Percentiles rank a stretch among this genome's conserved stretches.
phyloP scores from a whole-genome alignment of 1,284 basidiomycete species.

The Puccinia coronata region DNA sequence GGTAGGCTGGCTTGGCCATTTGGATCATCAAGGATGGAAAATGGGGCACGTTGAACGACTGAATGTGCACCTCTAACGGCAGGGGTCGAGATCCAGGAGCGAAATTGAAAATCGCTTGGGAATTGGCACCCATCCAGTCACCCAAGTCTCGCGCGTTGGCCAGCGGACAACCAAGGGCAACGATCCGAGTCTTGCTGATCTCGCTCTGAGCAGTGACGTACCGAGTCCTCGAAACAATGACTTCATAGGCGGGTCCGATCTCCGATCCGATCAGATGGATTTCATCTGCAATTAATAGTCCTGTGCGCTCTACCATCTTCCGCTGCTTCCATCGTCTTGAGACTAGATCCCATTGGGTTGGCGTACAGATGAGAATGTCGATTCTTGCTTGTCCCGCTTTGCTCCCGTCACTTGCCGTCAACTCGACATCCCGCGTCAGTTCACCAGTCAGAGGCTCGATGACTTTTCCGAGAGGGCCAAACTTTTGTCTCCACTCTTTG shows the following conservation, averaged over 20 bases:
- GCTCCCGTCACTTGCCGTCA: constrained; percentile 67
- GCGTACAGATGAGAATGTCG: constrained; percentile 88
- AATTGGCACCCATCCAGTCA: constrained; percentile 94
- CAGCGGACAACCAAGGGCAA: constrained; percentile 89
- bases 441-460: constrained; percentile 91
- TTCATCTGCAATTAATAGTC: constrained; percentile 91
- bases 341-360: constrained; percentile 91
- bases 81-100: constrained; percentile 89
- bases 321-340: constrained; percentile 93
- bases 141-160: constrained; percentile 95
- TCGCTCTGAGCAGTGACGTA: constrained; percentile 96
- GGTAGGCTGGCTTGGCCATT: constrained; percentile 98
- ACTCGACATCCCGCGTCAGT: constrained; percentile 84
- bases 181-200: constrained; percentile 77
- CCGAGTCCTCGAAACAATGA: constrained; percentile 87
- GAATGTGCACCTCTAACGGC: constrained; percentile 95
- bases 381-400: constrained; percentile 64
- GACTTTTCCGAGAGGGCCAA: constrained; percentile 79
- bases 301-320: constrained; percentile 92
- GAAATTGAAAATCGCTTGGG: constrained; percentile 96
- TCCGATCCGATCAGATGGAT: constrained; percentile 85
- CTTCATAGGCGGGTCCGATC: constrained; percentile 92
- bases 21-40: constrained; percentile 98
- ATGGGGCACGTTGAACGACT: constrained; percentile 91
- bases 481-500: constrained; percentile 84